Evolutionary conservation across 768 basidiomycete species (phyloP).

Genomic region (Suillus cothurnatus): DNA sequence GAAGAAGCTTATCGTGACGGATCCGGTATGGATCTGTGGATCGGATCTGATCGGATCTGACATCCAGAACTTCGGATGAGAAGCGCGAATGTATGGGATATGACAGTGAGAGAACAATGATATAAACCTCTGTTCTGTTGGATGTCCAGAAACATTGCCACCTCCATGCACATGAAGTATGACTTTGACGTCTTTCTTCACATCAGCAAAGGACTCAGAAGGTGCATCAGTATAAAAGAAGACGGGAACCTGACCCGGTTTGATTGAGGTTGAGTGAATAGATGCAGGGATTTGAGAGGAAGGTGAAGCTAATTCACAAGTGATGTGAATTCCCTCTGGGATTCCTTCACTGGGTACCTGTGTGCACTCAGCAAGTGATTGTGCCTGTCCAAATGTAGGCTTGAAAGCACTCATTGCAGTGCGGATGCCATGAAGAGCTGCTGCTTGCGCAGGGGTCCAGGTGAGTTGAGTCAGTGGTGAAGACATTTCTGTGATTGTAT

Average conservation of each 20-base stretch:
- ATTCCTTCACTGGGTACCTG: background rate
- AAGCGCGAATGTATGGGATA: too few species aligned
- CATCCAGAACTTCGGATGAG: too few species aligned
- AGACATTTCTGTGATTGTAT: background rate
- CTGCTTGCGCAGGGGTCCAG: background rate
- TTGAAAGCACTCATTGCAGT: background rate
- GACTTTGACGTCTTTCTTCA: slow-evolving; percentile 13
- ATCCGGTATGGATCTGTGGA: too few species aligned
- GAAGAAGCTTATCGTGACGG: too few species aligned
- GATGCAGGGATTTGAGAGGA: background rate
- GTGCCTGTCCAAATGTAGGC: background rate
- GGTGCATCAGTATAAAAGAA: slow-evolving; percentile 17
- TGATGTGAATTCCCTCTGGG: background rate
- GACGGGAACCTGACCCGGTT: slow-evolving; percentile 21
- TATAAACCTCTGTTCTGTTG: slow-evolving; percentile 8
- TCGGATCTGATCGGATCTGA: too few species aligned
- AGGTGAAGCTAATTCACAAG: background rate
- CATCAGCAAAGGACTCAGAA: background rate
- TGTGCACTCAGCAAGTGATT: background rate
- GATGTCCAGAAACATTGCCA: slow-evolving; percentile 16
- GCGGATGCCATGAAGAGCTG: background rate
- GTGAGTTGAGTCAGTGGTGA: background rate
- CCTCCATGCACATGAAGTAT: slow-evolving; percentile 13
- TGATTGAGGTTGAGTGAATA: background rate
- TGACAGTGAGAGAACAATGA: slow-evolving; percentile 11